Conservation (phyloP, 78 protist genomes). For the Cavenderia fasciculata region DNA sequence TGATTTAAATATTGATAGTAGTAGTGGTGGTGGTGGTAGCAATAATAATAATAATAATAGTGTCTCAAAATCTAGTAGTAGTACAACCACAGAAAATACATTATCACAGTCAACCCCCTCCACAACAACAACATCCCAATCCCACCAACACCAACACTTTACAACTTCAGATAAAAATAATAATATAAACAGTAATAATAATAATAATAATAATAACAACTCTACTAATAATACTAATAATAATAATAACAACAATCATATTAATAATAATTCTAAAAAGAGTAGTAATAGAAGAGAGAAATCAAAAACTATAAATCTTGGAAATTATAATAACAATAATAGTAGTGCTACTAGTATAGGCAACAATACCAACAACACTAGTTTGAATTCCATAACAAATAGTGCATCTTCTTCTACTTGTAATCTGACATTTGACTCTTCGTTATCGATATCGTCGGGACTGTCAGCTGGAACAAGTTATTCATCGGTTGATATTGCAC, state of each 20-base stretch:
- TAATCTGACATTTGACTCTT: background rate
- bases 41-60: background rate
- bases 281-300: background rate
- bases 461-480: background rate
- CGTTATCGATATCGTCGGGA: conserved; percentile 15
- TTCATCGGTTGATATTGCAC: conserved; percentile 6
- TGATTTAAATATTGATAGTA: background rate
- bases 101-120: background rate
- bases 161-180: background rate
- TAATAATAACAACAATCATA: background rate
- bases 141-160: background rate
- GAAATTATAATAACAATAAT: background rate
- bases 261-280: background rate
- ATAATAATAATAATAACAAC: background rate
- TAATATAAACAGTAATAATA: background rate
- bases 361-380: background rate
- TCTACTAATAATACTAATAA: background rate
- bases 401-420: background rate
- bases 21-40: background rate
- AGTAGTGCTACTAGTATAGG: background rate
- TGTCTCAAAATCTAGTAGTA: background rate
- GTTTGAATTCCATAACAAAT: background rate
- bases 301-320: conserved; percentile 1
- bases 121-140: no score
- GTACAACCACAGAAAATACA: background rate